A percentile compares a stretch with the other conserved stretches of the same genome.
Conservation (phyloP, 768 basidiomycete genomes). For the Coprinopsis sp. region DNA sequence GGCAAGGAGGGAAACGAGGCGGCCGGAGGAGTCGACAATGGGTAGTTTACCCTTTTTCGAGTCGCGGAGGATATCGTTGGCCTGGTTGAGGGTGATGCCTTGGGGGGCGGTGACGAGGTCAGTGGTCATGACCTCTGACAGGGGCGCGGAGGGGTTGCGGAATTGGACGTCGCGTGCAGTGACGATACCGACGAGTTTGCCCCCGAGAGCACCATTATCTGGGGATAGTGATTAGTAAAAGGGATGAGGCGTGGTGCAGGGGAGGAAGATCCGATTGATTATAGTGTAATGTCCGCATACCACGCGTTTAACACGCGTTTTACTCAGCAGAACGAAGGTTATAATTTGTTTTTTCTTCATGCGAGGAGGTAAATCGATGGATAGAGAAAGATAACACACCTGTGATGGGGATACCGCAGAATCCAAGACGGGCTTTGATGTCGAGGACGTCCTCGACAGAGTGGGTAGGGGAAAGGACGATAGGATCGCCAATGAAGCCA, state of each 20-base stretch:
- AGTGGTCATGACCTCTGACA: constrained; percentile 86
- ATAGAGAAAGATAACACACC: constrained; percentile 50
- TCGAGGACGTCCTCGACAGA: constrained; percentile 86
- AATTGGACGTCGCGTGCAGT: constrained; percentile 97
- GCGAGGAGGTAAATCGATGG: constrained; percentile 9
- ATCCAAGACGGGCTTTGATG: constrained; percentile 88
- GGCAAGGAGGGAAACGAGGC: constrained; percentile 75
- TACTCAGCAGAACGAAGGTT: constrained; percentile 92
- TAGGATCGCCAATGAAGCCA: constrained; percentile 94
- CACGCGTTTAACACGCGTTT: constrained; percentile 61
- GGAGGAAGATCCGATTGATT: constrained; percentile 32
- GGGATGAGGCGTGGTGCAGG: background rate
- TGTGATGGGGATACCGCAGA: constrained; percentile 96
- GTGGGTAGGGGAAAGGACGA: constrained; percentile 77
- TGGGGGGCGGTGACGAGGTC: constrained; percentile 79
- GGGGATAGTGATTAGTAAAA: constrained; percentile 12
- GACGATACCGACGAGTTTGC: constrained; percentile 93
- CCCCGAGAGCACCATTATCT: constrained; percentile 86
- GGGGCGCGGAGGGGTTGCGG: constrained; percentile 57
- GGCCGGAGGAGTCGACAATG: constrained; percentile 47
- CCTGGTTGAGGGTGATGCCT: constrained; percentile 87
- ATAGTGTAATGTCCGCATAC: constrained; percentile 56
- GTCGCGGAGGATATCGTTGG: constrained; percentile 90
- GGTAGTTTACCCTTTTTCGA: constrained; percentile 99
- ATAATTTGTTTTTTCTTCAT: constrained; percentile 47